Evolutionary conservation across 2,329 filamentous ascomycete species (phyloP).

Genomic region (Aspergillus fumigatus): DNA sequence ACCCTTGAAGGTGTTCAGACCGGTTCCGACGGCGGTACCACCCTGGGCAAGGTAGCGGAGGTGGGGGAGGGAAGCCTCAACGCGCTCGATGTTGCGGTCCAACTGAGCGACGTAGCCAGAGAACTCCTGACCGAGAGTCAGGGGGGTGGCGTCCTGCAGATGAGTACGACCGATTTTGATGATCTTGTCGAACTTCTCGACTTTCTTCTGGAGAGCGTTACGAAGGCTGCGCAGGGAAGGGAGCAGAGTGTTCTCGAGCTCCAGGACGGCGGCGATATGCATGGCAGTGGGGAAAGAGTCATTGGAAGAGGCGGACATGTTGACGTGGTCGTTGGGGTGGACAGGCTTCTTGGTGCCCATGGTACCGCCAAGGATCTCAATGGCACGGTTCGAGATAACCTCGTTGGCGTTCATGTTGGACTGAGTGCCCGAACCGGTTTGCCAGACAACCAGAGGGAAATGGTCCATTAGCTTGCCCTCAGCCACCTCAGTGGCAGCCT

Average conservation of each 20-base stretch:
- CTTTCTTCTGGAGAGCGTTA: constrained; percentile 80
- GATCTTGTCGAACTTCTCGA: constrained; percentile 83
- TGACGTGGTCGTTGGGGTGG: constrained; percentile 99
- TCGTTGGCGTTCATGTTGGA: constrained; percentile 99
- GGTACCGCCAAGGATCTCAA: constrained; percentile 89
- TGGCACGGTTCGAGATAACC: constrained; percentile 98
- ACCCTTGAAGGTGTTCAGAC: constrained; percentile 94
- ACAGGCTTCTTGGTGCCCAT: constrained; percentile 98
- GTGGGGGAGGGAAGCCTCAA: constrained; percentile 77
- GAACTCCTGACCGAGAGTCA: constrained; percentile 96
- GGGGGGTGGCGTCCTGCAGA: constrained; percentile 91
- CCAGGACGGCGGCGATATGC: constrained; percentile 96
- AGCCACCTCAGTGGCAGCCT: constrained; percentile 90
- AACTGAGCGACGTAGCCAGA: constrained; percentile 95
- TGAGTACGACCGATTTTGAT: constrained; percentile 99
- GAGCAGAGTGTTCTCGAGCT: constrained; percentile 80
- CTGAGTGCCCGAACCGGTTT: constrained; percentile 97
- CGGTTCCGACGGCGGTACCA: constrained; percentile 93
- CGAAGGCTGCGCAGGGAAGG: constrained; percentile 79
- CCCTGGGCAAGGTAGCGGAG: constrained; percentile 87
- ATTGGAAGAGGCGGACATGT: constrained; percentile 98
- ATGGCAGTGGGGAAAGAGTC: constrained; percentile 99
- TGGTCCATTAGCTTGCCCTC: constrained; percentile 91
- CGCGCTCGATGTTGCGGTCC: constrained; percentile 81
- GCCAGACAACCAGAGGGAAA: constrained; percentile 98